Evolutionary conservation across 306 rosid species (phyloP).

Genomic region (Trifolium subterraneum): DNA sequence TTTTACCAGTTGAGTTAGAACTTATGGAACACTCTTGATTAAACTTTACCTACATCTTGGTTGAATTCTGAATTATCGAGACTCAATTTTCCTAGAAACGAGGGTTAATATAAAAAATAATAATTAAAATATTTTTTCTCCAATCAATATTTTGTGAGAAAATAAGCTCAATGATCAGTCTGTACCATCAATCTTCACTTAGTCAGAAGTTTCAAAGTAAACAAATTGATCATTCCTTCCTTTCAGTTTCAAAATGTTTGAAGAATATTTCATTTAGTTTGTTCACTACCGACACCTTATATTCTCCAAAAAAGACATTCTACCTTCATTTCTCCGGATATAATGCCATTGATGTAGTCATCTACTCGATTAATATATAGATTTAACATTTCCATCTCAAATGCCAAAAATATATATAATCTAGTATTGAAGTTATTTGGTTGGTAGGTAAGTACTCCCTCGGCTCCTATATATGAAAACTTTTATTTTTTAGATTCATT

Average conservation of each 20-base stretch:
- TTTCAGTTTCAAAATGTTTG: slow-evolving; percentile 26
- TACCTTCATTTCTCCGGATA: slow-evolving; percentile 50
- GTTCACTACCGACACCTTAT: slow-evolving; percentile 43
- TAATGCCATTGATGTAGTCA: slow-evolving; percentile 51
- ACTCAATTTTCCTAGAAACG: too few relatives aligned
- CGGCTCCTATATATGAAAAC: too few relatives aligned
- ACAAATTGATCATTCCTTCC: slow-evolving; percentile 35
- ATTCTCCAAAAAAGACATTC: slow-evolving; percentile 47
- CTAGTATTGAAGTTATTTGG: too few relatives aligned
- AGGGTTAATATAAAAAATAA: too few relatives aligned
- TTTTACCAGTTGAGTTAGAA: too few relatives aligned
- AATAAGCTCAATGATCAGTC: slow-evolving; percentile 37
- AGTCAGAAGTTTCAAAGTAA: slow-evolving; percentile 40
- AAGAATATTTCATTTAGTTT: slow-evolving; percentile 5
- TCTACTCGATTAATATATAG: slow-evolving; percentile 38
- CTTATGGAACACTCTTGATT: too few relatives aligned
- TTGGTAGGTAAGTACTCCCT: too few relatives aligned
- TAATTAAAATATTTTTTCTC: background rate
- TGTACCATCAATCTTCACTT: slow-evolving; percentile 44
- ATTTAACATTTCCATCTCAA: slow-evolving; percentile 31
- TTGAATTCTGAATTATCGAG: too few relatives aligned
- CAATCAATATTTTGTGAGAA: slow-evolving; percentile 34
- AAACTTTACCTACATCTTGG: too few relatives aligned
- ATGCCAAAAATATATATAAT: background rate
- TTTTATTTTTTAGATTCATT: too few relatives aligned